Conservation (phyloP, 2,329 filamentous ascomycete genomes). For the Geosmithia flava region DNA sequence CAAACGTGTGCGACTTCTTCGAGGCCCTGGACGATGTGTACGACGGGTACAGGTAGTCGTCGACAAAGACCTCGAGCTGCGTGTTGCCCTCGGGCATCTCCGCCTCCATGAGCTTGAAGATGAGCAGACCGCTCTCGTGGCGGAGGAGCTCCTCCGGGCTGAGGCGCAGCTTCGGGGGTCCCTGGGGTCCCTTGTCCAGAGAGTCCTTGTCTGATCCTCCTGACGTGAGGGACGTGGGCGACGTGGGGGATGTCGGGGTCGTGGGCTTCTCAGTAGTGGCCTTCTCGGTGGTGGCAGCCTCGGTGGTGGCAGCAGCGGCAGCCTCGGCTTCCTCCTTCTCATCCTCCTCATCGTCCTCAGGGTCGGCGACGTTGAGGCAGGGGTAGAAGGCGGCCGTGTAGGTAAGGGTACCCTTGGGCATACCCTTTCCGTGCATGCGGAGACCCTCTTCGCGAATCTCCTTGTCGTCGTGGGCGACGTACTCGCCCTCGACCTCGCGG, state of each 20-base stretch:
- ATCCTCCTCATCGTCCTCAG: constrained; percentile 65
- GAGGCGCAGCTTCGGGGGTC: constrained; percentile 57
- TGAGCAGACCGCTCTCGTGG: constrained; percentile 82
- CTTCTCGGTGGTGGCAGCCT: too few species aligned
- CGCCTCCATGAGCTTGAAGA: constrained; percentile 89
- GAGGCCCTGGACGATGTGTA: constrained; percentile 72
- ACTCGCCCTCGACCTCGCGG: constrained; percentile 69
- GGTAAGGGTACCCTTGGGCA: constrained; percentile 66
- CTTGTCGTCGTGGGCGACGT: constrained; percentile 67
- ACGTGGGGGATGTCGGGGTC: background rate
- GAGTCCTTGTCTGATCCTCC: constrained; percentile 27
- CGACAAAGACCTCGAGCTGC: constrained; percentile 79
- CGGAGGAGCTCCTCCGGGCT: constrained; percentile 68
- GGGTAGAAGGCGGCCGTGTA: constrained; percentile 88
- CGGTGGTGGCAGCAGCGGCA: background rate
- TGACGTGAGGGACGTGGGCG: constrained; percentile 18
- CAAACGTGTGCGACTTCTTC: constrained; percentile 58
- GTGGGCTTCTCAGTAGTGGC: background rate
- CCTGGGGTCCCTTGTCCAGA: constrained; percentile 32
- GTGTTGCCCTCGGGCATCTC: constrained; percentile 67
- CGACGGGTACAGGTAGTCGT: constrained; percentile 87
- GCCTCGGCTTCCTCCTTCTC: constrained; percentile 9
- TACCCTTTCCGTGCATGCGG: constrained; percentile 58
- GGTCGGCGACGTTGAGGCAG: constrained; percentile 74
- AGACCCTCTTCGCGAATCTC: constrained; percentile 53